Percentiles rank a stretch among this genome's conserved stretches.
Evolutionary conservation across 441 rosid genomes (phyloP).

Genomic region (Viola pubescens): DNA sequence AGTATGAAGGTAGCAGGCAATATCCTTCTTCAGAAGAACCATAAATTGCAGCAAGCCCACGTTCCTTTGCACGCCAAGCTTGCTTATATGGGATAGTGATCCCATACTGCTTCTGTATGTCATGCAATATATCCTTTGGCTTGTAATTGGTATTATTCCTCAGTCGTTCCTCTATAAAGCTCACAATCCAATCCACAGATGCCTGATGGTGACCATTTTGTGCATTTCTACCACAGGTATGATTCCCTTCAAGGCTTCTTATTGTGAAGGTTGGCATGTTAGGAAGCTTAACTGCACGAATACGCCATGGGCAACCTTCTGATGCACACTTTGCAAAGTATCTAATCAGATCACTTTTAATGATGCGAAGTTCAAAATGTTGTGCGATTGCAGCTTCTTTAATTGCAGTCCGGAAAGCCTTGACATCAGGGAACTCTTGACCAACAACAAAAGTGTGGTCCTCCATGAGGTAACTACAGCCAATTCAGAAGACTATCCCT

Average conservation of each 20-base stretch:
- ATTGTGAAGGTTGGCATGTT: conserved; percentile 39
- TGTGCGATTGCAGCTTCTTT: conserved; percentile 57
- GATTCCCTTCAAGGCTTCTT: conserved; percentile 46
- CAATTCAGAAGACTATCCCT: conserved; percentile 17
- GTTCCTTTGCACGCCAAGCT: conserved; percentile 62
- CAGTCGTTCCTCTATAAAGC: conserved; percentile 42
- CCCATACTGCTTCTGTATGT: conserved; percentile 41
- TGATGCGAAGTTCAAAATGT: conserved; percentile 49
- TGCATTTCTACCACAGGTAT: conserved; percentile 49
- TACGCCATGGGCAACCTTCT: conserved; percentile 56
- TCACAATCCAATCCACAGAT: conserved; percentile 58
- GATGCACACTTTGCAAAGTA: conserved; percentile 55
- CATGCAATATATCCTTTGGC: conserved; percentile 54
- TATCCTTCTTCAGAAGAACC: conserved; percentile 66
- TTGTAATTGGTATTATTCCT: conserved; percentile 42
- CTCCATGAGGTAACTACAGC: conserved; percentile 25
- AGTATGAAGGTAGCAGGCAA: conserved; percentile 38
- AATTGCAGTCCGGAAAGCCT: conserved; percentile 47
- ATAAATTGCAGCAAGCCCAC: conserved; percentile 54
- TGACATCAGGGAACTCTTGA: conserved; percentile 55
- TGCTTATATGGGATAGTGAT: conserved; percentile 55
- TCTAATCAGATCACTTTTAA: conserved; percentile 47
- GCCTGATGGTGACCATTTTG: conserved; percentile 62
- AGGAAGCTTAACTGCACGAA: conserved; percentile 50
- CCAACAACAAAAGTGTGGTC: conserved; percentile 37